A percentile compares a stretch with the other conserved stretches of the same genome.
phyloP scores from a whole-genome alignment of 1,284 basidiomycete species.

The Trametes sp. region DNA sequence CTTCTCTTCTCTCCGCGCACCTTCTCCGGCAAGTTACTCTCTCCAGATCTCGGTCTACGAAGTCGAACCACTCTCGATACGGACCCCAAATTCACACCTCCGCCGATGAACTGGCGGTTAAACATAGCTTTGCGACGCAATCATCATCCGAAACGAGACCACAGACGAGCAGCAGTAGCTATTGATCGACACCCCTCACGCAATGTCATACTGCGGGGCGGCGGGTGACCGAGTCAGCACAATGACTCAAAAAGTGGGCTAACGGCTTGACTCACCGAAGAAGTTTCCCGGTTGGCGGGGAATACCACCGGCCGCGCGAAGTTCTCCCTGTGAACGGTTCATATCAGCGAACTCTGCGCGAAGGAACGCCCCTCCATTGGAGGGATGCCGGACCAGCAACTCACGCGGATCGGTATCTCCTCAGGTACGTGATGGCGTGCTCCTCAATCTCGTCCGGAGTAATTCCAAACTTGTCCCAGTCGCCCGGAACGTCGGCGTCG shows the following conservation, averaged over 20 bases:
- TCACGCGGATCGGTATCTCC: conserved; percentile 87
- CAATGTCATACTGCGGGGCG: conserved; percentile 23
- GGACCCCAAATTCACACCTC: conserved; percentile 12
- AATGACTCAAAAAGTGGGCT: conserved; percentile 24
- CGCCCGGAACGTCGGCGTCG: conserved; percentile 71
- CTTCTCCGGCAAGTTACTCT: conserved; percentile 26
- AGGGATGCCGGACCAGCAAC: conserved; percentile 35
- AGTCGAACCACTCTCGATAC: conserved; percentile 25
- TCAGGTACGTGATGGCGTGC: conserved; percentile 90
- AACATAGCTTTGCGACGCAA: conserved; percentile 19
- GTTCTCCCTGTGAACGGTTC: conserved; percentile 34
- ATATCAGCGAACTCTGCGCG: conserved; percentile 24
- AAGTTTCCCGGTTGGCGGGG: conserved; percentile 35
- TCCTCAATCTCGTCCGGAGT: conserved; percentile 89
- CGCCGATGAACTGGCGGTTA: conserved; percentile 27
- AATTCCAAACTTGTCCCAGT: conserved; percentile 72
- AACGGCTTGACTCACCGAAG: conserved; percentile 34
- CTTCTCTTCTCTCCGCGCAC: conserved; percentile 10
- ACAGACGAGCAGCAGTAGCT: conserved; percentile 15
- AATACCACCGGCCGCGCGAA: conserved; percentile 37
- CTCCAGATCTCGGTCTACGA: conserved; percentile 13
- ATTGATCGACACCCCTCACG: conserved; percentile 22
- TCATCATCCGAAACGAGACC: conserved; percentile 11
- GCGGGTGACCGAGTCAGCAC: conserved; percentile 17
- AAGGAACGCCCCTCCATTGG: conserved; percentile 17